These are phyloP conservation scores for Talaromyces proteolyticus DNA, from an alignment of 495 filamentous ascomycete genomes.

Conservation along the genomic window DNA sequence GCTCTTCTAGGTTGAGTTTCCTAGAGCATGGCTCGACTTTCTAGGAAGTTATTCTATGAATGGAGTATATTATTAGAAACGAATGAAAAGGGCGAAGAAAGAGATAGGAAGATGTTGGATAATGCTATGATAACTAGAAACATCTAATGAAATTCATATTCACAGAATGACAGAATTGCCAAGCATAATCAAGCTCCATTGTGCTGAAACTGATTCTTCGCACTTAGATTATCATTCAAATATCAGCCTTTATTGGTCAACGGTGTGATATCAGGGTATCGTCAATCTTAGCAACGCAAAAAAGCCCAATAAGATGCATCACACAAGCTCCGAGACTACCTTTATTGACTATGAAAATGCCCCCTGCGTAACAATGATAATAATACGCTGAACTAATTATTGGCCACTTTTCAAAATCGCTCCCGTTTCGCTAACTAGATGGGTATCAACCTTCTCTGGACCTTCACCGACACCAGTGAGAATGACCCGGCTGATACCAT, in stretches of 20 bases:
- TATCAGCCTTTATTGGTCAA: neutral
- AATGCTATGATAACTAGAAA: no score
- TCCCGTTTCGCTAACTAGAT: constrained; percentile 68
- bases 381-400: no score
- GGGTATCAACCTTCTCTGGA: constrained; percentile 69
- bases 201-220: no score
- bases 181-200: no score
- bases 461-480: constrained; percentile 89
- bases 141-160: no score
- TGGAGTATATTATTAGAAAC: neutral
- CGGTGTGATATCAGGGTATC: neutral
- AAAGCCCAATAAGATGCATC: neutral
- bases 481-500: constrained; percentile 83
- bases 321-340: neutral
- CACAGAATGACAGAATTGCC: no score
- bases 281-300: neutral
- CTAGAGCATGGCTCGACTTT: neutral
- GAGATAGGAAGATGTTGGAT: no score
- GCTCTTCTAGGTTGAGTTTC: constrained; percentile 42
- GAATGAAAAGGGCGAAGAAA: neutral
- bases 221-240: neutral
- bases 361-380: no score
- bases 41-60: no score
- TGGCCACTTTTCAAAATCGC: constrained; percentile 30
- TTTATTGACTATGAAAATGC: no score